phyloP scores from a whole-genome alignment of 164 flowering plant genomes.

The Berberis vulgaris region DNA sequence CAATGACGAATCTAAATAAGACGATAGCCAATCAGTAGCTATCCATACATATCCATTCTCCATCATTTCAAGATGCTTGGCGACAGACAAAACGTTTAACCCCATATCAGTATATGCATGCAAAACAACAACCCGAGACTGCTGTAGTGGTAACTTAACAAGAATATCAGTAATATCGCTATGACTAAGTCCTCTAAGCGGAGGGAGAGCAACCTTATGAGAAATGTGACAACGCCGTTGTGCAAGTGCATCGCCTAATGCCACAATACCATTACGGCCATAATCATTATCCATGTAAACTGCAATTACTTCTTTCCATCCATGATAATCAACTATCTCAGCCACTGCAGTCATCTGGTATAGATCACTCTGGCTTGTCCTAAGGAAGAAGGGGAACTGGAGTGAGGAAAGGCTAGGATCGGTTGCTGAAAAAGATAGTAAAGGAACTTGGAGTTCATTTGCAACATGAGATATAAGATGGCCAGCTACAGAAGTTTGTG shows the following conservation, averaged over 20 bases:
- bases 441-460: slow-evolving; percentile 78
- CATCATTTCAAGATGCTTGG: slow-evolving; percentile 70
- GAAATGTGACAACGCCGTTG: slow-evolving; percentile 57
- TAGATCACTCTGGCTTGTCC: slow-evolving; percentile 65
- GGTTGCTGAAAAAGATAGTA: slow-evolving; percentile 78
- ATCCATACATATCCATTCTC: slow-evolving; percentile 84
- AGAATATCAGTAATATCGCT: slow-evolving; percentile 43
- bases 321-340: slow-evolving; percentile 53
- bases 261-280: slow-evolving; percentile 75
- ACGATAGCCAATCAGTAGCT: slow-evolving; percentile 83
- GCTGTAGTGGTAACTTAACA: slow-evolving; percentile 48
- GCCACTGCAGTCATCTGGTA: slow-evolving; percentile 87
- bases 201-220: slow-evolving; percentile 47
- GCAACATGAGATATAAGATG: slow-evolving; percentile 66
- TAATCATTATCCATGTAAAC: slow-evolving; percentile 67
- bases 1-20: slow-evolving; percentile 45
- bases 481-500: slow-evolving; percentile 75
- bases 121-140: slow-evolving; percentile 68
- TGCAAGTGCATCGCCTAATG: slow-evolving; percentile 62
- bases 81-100: slow-evolving; percentile 45
- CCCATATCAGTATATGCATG: slow-evolving; percentile 55
- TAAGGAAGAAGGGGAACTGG: slow-evolving; percentile 72
- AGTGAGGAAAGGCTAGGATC: slow-evolving; percentile 78
- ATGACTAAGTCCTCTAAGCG: slow-evolving; percentile 21
- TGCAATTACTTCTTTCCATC: slow-evolving; percentile 70